Base-by-base conservation (phyloP, 805 yeast genomes). In the Nakazawaea wyomingensis region DNA sequence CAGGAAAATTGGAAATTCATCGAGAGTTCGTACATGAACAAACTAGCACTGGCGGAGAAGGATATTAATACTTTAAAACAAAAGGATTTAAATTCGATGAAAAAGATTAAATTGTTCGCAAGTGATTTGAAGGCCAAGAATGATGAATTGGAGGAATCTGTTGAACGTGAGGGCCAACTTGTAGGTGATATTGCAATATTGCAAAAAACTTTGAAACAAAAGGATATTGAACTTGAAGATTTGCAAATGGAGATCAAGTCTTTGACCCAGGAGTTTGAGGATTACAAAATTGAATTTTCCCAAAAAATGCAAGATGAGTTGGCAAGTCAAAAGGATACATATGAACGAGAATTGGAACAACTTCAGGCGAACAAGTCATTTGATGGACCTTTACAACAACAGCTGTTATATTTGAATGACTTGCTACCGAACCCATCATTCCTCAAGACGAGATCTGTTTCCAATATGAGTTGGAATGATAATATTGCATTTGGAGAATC, bases 1-100 rank as follows among this genome's bases (percentile, higher is more conserved):
- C 82, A 82, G 44, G 87, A 82, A 49, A 86, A 83, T 57, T 87
- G 96, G 95, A 81, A 83, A 44, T 66, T 79, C 16, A 80, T 88
- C 34, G 97, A 93, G 59, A 73, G 83, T 31, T 69, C 78, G 3
- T 68, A 88, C 46, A 65, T 71, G 47, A 58, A 63, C 7, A 74
- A 73, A 45, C 67, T 81, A 16, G 57, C 73, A 4, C 45, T 52
- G 13, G 50, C 72, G n/a, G 73, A 75, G 45, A 56, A 54, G 37
- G 78, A 78, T 41, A 56, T 74, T 6, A 72, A 67, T 28, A 61
- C 59, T 5, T 50, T 69, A 37, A 54, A 56, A 31, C 54, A 53
- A 35, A 59, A 57, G 33, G 64, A 65, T 48, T 31, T 58, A 14
- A 53, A 45, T 11, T 50, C 53, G 24, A 52, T 55, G 5, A 59